A percentile compares a stretch with the other conserved stretches of the same genome.
These are phyloP conservation scores for Dictyostelium purpureum DNA, from an alignment of 78 protist species.

Conservation along the genomic window DNA sequence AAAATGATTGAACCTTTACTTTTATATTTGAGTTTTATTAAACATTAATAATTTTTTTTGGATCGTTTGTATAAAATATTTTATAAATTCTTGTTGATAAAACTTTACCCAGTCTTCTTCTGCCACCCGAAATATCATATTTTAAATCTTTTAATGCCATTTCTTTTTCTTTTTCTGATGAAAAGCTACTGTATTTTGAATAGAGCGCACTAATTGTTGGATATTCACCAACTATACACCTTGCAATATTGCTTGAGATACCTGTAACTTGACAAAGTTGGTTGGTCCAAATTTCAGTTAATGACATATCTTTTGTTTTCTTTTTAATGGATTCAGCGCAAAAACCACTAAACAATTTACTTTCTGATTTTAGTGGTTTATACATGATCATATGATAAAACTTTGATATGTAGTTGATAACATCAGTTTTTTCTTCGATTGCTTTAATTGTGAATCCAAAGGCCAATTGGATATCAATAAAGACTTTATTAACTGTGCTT, in stretches of 20 bases:
- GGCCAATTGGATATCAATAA: not conserved
- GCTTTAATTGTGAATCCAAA: not conserved
- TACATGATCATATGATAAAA: not conserved
- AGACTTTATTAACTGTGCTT: not conserved
- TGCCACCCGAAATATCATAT: not conserved
- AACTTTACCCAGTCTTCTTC: not conserved
- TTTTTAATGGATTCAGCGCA: conserved; percentile 20
- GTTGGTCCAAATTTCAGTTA: not conserved
- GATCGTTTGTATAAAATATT: conserved; percentile 4
- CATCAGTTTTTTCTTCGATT: not conserved
- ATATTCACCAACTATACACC: not conserved
- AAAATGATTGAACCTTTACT: too few relatives aligned
- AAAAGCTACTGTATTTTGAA: not conserved
- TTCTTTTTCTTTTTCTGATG: not conserved
- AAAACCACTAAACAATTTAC: conserved; percentile 1
- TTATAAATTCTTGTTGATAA: not conserved
- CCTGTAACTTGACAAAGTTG: conserved; percentile 10
- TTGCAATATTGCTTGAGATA: not conserved
- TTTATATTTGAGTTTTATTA: too few relatives aligned
- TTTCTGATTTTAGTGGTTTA: not conserved
- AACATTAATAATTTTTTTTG: conserved; percentile 19
- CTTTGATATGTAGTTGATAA: not conserved
- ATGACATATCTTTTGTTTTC: not conserved
- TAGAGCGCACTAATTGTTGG: not conserved
- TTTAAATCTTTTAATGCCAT: not conserved